Percentiles rank a stretch among this genome's conserved stretches.
Conservation (phyloP, 129 eudicot genomes). For the sunflower (Helianthus annuus) region DNA sequence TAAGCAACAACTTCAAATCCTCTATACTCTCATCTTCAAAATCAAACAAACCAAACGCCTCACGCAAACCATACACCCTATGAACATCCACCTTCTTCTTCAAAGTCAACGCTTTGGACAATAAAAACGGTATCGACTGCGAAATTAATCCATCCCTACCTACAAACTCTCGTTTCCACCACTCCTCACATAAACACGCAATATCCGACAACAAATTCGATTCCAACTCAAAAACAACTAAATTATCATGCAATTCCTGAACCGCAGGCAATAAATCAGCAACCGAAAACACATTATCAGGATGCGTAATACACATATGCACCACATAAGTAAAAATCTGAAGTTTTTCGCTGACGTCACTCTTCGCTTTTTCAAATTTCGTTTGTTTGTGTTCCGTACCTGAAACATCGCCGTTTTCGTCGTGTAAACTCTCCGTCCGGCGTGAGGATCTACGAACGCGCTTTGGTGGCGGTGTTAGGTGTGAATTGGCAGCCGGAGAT, state of each 20-base stretch:
- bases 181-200: slow-evolving; percentile 78
- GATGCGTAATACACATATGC: slow-evolving; percentile 62
- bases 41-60: slow-evolving; percentile 79
- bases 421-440: slow-evolving; percentile 9
- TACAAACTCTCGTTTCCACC: slow-evolving; percentile 79
- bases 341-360: slow-evolving; percentile 38
- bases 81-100: slow-evolving; percentile 90
- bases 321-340: slow-evolving; percentile 59
- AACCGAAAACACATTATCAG: slow-evolving; percentile 52
- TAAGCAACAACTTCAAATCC: slow-evolving; percentile 74
- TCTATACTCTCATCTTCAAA: slow-evolving; percentile 98
- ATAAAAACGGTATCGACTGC: slow-evolving; percentile 71
- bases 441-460: slow-evolving; percentile 71
- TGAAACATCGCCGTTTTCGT: slow-evolving; percentile 26
- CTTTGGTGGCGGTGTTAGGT: slow-evolving; percentile 70
- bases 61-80: slow-evolving; percentile 70
- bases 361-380: slow-evolving; percentile 29
- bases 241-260: slow-evolving; percentile 71
- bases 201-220: slow-evolving; percentile 62
- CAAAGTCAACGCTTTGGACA: slow-evolving; percentile 77
- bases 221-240: slow-evolving; percentile 74
- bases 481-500: slow-evolving; percentile 29
- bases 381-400: slow-evolving; percentile 7
- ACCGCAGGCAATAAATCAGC: slow-evolving; percentile 63
- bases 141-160: slow-evolving; percentile 78